Evolutionary conservation across 768 basidiomycete genomes (phyloP), one percentile per base, ranked within the genome.

Genomic region (Chiua virens): DNA sequence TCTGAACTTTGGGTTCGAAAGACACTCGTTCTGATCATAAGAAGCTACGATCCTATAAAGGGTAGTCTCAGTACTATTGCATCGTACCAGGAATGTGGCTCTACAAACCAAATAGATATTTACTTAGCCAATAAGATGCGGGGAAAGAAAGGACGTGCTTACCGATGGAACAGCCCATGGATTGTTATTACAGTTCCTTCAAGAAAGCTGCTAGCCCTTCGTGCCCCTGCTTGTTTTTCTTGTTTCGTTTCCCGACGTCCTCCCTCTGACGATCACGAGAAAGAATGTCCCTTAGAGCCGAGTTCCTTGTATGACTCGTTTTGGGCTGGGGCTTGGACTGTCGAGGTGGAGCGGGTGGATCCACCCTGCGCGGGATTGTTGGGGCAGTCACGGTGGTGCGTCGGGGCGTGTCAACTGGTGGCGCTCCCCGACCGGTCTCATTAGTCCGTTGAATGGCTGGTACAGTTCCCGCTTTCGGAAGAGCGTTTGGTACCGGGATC

Each of bases 241-340:
- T 52, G 8, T 36, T 57, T 3, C 53, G 47, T 65, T 61, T 55
- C 42, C 23, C 53, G 50, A 55, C 58, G 63, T 69, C 67, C 57
- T 71, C 73, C 44, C 72, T 71, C 61, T 79, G 73, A 58, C 77
- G 79, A 54, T 85, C 86, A 36, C 79, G 78, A 23, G 77, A 76
- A 30, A 90, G 72, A 73, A 91, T 77, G 38, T 81, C 77, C 63
- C 82, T 85, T 37, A 91, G 62, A 10, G 76, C 76, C 1, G 76
- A 66, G 57, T 77, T 80, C 65, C 56, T 65, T 4, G 47, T 11
- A 30, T 46, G 45, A 35, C 34, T 42, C 6, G 49, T 21, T 67
- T 85, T 86, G 11, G 72, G 63, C 10, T 75, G 74, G 8, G 28
- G 9, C 28, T 8, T 30, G 28, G 70, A 48, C 47, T 72, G 78